These are phyloP conservation scores for Tetragonia tetragonoides DNA, from an alignment of 148 eudicot species.

Conservation along the genomic window DNA sequence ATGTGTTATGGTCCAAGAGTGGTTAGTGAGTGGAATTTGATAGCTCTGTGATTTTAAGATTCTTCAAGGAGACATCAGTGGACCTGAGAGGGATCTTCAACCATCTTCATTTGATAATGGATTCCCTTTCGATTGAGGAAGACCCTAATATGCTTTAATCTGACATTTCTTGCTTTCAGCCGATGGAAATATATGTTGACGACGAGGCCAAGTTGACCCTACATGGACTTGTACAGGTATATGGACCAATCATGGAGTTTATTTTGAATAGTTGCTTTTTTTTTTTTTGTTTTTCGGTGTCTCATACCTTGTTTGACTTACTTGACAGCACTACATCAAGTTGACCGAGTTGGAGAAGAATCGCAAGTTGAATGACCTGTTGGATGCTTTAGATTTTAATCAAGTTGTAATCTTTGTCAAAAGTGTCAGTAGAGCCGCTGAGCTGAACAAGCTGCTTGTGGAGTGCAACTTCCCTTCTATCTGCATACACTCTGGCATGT, in stretches of 20 bases:
- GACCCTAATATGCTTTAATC: slow-evolving; percentile 70
- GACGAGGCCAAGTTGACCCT: slow-evolving; percentile 98
- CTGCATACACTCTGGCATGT: slow-evolving; percentile 98
- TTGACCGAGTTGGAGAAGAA: slow-evolving; percentile 86
- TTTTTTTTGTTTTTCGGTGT: neutral
- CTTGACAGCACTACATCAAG: slow-evolving; percentile 88
- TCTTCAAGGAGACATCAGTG: slow-evolving; percentile 51
- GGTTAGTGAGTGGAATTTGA: slow-evolving; percentile 17
- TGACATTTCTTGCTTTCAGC: slow-evolving; percentile 89
- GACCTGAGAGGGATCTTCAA: slow-evolving; percentile 47
- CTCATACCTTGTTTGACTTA: neutral
- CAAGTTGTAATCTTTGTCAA: slow-evolving; percentile 97
- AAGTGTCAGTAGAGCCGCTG: slow-evolving; percentile 89
- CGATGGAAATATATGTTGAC: slow-evolving; percentile 97
- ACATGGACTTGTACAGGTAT: slow-evolving; percentile 98
- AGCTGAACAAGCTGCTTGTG: slow-evolving; percentile 85
- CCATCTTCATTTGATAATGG: slow-evolving; percentile 73
- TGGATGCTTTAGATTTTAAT: slow-evolving; percentile 97
- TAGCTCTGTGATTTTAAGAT: slow-evolving; percentile 30
- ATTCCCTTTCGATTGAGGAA: slow-evolving; percentile 58
- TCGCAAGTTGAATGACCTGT: slow-evolving; percentile 87
- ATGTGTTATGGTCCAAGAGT: slow-evolving; percentile 10
- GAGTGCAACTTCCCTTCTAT: slow-evolving; percentile 99
- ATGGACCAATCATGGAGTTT: no score
- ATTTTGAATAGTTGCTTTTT: no score